Conservation (phyloP, 2,329 filamentous ascomycete species). For the Trichoderma endophyticum region DNA sequence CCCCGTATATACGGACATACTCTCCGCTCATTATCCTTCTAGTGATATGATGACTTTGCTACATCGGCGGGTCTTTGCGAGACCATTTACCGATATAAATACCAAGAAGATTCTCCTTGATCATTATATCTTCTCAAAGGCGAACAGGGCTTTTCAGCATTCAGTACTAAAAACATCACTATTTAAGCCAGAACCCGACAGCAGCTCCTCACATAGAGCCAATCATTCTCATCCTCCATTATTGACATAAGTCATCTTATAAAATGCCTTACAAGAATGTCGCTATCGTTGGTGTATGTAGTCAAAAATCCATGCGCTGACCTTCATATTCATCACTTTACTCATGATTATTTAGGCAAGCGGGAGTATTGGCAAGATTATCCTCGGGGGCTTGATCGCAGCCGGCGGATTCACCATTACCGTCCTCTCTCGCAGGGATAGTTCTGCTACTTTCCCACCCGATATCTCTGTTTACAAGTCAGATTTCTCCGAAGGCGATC, state of each 20-base stretch:
- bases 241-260: neutral
- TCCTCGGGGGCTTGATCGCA: constrained; percentile 17
- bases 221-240: neutral
- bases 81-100: neutral
- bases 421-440: constrained; percentile 18
- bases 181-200: neutral
- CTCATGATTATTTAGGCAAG: constrained; percentile 18
- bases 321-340: neutral
- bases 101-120: neutral
- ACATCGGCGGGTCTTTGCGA: neutral
- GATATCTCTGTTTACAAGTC: constrained; percentile 17
- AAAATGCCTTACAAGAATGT: neutral
- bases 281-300: neutral
- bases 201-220: neutral
- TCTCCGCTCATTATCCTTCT: neutral
- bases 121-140: neutral
- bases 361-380: constrained; percentile 21
- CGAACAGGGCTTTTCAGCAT: neutral
- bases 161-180: neutral
- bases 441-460: constrained; percentile 16
- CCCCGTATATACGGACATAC: neutral
- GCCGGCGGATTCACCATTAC: constrained; percentile 18
- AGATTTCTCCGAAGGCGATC: constrained; percentile 20
- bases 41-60: neutral
- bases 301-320: neutral